Evolutionary conservation across 495 filamentous ascomycete genomes (phyloP), one percentile per base, ranked within the genome.

Genomic region (Penicillium verhagenii): DNA sequence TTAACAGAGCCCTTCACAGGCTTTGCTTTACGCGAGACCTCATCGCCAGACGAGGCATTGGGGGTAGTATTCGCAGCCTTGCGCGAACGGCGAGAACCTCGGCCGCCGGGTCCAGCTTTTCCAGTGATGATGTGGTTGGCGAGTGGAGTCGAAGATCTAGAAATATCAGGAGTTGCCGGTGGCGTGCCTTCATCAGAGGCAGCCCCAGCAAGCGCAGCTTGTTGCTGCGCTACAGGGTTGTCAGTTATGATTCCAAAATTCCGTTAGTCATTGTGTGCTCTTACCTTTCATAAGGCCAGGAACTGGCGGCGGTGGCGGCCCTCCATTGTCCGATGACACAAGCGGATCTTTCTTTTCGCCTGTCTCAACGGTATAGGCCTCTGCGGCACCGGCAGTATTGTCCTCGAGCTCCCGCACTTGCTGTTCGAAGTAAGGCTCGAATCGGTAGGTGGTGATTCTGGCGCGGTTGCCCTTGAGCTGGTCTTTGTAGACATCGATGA

Each of bases 351-450:
- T 79, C 57, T 72, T 78, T 10, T 64, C 64, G 7, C 64, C 67
- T 7, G 56, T 57, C 55, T 68, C 60, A 11, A 57, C 57, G 20
- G 59, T 64, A 37, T 67, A 58, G 18, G 63, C 57, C 50, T 71
- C 72, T 16, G 70, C 56, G 14, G 68, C 58, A 21, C 63, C 58
- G 16, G 73, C 76, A 28, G 72, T 73, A 52, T 77, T 72, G 43
- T 75, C 73, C 68, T 98, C 94, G 4, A 97, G 82, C 66, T 96
- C 90, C 54, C 80, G 81, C 29, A 96, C 79, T 70, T 97, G 91
- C 58, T 93, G 90, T 59, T 97, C 90, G 67, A 97, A 98, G 71
- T 96, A 97, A 53, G 86, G 81, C 67, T 94, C 91, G 69, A 97
- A 97, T 16, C 78, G 79, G 59, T 87, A 82, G 59, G 93, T 81